Evolutionary conservation across 345 rosid species (phyloP).

Genomic region (Erysimum cheiranthoides): DNA sequence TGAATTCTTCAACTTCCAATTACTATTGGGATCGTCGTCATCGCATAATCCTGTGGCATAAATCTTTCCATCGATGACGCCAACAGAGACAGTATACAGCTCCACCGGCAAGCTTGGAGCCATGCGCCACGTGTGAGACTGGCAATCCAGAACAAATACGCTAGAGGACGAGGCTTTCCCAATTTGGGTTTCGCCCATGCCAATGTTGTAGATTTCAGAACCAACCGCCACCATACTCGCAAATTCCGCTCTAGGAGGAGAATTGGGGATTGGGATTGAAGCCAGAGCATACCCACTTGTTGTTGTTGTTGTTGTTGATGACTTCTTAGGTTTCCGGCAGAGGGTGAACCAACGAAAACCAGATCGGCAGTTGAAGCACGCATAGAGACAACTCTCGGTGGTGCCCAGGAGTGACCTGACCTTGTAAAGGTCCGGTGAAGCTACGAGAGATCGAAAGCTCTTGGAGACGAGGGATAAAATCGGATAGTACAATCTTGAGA

Average conservation of each 20-base stretch:
- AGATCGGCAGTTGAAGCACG: background rate
- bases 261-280: too few species aligned
- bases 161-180: background rate
- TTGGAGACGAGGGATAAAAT: background rate
- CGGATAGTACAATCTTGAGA: background rate
- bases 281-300: too few species aligned
- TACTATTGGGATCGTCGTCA: too few species aligned
- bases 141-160: background rate
- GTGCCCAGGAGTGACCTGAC: background rate
- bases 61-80: too few species aligned
- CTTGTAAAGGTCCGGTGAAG: background rate
- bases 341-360: background rate
- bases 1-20: too few species aligned
- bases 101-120: too few species aligned
- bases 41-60: too few species aligned
- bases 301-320: too few species aligned
- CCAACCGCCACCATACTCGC: background rate
- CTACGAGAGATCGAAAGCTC: background rate
- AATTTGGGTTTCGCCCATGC: too few species aligned
- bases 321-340: background rate
- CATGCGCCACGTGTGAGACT: background rate
- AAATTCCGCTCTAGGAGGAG: too few species aligned
- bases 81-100: too few species aligned
- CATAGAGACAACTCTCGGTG: background rate
- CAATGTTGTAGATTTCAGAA: background rate